phyloP scores from a whole-genome alignment of 78 protist species.

The Paratrimastix pyriformis region DNA sequence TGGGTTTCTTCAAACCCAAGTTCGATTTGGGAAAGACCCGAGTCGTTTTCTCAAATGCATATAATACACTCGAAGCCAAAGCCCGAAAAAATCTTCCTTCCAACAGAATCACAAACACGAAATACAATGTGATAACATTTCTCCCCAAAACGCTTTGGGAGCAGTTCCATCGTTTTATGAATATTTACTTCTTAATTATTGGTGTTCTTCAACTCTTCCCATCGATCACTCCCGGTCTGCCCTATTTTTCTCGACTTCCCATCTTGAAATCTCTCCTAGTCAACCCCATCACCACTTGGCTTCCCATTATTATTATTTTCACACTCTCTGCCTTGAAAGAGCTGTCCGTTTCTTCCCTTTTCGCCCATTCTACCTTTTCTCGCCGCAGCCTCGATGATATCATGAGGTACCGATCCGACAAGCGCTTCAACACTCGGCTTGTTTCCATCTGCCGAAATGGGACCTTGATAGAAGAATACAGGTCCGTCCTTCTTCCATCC shows the following conservation, averaged over 20 bases:
- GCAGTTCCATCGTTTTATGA: slow-evolving; percentile 20
- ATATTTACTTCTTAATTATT: slow-evolving; percentile 16
- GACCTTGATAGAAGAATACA: background rate
- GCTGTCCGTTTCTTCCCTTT: no score
- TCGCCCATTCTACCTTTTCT: no score
- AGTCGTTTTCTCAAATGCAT: no score
- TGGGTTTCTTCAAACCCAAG: no score
- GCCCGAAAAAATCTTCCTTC: no score
- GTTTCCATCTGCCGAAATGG: background rate
- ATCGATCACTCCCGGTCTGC: background rate
- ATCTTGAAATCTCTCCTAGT: slow-evolving; percentile 12
- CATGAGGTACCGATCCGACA: background rate
- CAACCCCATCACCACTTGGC: slow-evolving; percentile 29
- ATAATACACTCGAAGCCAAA: no score
- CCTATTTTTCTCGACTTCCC: background rate
- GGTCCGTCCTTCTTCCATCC: no score
- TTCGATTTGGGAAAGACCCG: no score
- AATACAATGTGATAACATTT: no score
- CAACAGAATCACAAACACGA: no score
- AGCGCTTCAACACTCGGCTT: background rate
- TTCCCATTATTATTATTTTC: slow-evolving; percentile 7
- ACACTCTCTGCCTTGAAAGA: slow-evolving; percentile 21
- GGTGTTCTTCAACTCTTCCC: slow-evolving; percentile 18
- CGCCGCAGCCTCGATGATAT: slow-evolving; percentile 29
- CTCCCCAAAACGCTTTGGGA: no score